Evolutionary conservation across 2,329 filamentous ascomycete species (phyloP), one percentile per base, ranked within the genome.

Genomic region (Trichophaea hybrida): DNA sequence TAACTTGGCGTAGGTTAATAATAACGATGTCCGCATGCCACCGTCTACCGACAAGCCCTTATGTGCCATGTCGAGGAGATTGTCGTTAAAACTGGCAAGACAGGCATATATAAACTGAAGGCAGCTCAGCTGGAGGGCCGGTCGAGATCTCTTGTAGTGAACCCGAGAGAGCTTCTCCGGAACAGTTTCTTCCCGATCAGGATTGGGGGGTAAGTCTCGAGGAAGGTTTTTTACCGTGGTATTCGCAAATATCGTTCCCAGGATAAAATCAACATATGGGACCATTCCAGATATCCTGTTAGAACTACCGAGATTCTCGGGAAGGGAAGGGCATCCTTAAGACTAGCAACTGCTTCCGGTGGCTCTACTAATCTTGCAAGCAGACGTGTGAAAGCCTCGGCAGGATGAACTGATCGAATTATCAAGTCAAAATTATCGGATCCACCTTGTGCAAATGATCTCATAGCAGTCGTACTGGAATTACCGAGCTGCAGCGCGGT

Each of bases 71-170:
- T 91, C 78, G 44, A 97, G 85, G 8, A 97, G 78, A 67, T 96
- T 85, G 70, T 98, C 93, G 71, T 98, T 97, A 75, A 98, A 98
- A 0, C 83, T 90, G 6, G 79, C 78, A 24, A 99, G 74, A 69
- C 88, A 93, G 2, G 82, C 80, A 17, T 84, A 75, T 50, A 90
- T 85, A 70, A 98, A 94, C 40, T 88, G 82, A 31, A 99, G 77
- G 70, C 90, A 95, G 61, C 82, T 85, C 66, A 86, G 83, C 53
- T 85, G 83, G 57, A 97, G 74, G 6, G 62, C 61, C 34, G 64
- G 61, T 12, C 61, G 57, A 17, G 65, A 62, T 44, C 55, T 64
- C 24, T 56, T 40, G 44, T 65, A 62, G 10, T 63, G 64, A 15
- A 62, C 57, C 13, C 64, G 62, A 33, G 57, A 58, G 13, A 65